Base-by-base conservation (phyloP, 2,329 filamentous ascomycete genomes). In the Trichoderma endophyticum region DNA sequence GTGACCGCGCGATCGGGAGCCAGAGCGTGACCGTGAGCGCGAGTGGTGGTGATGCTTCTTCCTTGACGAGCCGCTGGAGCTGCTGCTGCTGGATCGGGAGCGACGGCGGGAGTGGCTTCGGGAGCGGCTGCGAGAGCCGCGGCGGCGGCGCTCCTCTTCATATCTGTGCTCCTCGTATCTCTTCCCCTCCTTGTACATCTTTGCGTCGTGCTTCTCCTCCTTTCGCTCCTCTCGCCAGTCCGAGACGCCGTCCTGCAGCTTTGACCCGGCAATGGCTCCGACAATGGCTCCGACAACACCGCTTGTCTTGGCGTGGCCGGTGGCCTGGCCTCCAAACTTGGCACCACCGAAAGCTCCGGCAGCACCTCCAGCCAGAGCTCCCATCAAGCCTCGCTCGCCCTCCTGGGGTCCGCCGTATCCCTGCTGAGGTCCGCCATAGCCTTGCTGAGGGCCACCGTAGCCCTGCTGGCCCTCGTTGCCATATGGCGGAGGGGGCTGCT, bases 341-440 rank as follows among this genome's bases (percentile, higher is more conserved):
- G 82, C 75, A 4, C 82, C 83, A 12, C 82, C 83, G 32, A 82
- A 80, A 2, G 78, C 83, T 18, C 83, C 83, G 48, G 81, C 83
- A 0, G 81, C 79, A 51, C 80, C 83, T 6, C 83, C 83, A 18
- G 80, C 82, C 4, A 84, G 70, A 1, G 81, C 82, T 56, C 83
- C 83, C 73, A 82, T 77, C 15, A 84, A 65, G 28, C 83, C 83
- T 30, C 83, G 82, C 68, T 84, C 83, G n/a, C 81, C 82, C 6
- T 81, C 80, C 9, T 71, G 75, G 4, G 77, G 79, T 2, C 72
- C 75, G 28, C 75, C 77, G 15, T 60, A 62, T 48, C 62, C 39
- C 15, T 54, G 48, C n/a, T 51, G 48, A 6, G 48, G 48, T 24
- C 48, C 48, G 21, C 59, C 59, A 4, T 57, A 32, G 61, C 24